Evolutionary conservation across 2,329 filamentous ascomycete genomes (phyloP).

Genomic region (Fusarium haematococcum): DNA sequence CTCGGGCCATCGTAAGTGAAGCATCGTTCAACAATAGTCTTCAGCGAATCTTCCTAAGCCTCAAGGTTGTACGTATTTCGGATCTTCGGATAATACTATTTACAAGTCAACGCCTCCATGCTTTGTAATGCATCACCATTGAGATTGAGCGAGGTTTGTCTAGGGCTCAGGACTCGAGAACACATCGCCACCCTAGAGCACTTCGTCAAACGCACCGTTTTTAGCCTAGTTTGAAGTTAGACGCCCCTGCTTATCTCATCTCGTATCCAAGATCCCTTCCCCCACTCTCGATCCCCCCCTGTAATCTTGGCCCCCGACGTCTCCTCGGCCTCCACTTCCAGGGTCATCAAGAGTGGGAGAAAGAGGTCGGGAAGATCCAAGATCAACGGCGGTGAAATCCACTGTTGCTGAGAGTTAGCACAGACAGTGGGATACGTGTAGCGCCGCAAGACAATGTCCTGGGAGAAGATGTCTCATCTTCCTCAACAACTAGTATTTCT

Average conservation of each 20-base stretch:
- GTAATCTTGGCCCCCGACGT: neutral
- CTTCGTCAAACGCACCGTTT: neutral
- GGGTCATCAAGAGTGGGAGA: neutral
- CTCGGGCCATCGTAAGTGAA: neutral
- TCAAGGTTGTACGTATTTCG: no score
- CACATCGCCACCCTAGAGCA: neutral
- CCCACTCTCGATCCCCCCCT: neutral
- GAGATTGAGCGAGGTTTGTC: neutral
- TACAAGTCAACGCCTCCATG: neutral
- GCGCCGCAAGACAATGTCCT: neutral
- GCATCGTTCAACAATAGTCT: neutral
- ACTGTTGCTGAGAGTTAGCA: neutral
- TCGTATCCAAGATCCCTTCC: neutral
- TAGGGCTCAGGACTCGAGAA: neutral
- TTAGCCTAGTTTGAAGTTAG: conserved; percentile 39
- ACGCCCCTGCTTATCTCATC: neutral
- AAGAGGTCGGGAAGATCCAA: neutral
- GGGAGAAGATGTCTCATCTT: neutral
- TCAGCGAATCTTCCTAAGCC: no score
- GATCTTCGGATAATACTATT: neutral
- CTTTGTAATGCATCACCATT: neutral
- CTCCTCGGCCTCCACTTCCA: neutral
- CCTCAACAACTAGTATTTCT: neutral
- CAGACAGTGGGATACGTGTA: neutral
- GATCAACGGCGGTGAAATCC: conserved; percentile 1